A percentile compares a stretch with the other conserved stretches of the same genome.
These are phyloP conservation scores for Torrubiella hemipterigena DNA, from an alignment of 2,329 filamentous ascomycete species.

Conservation along the genomic window DNA sequence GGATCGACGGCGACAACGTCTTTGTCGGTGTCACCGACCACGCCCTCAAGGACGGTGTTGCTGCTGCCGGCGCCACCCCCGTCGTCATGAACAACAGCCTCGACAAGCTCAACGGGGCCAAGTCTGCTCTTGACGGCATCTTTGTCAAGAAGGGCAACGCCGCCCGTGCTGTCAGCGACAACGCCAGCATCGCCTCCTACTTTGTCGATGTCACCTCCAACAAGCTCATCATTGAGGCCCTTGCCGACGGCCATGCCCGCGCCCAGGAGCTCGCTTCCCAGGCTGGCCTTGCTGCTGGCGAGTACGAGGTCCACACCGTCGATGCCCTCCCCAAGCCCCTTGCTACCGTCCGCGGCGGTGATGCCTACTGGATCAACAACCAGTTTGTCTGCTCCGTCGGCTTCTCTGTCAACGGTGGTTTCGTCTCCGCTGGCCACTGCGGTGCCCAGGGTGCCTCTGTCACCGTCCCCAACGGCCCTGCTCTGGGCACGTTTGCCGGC, in stretches of 20 bases:
- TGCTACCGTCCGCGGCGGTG: too few species aligned
- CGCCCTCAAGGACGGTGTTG: constrained; percentile 19
- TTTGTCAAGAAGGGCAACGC: constrained; percentile 17
- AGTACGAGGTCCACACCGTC: too few species aligned
- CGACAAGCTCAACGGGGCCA: constrained; percentile 25
- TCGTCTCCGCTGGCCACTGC: too few species aligned
- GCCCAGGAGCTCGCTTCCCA: constrained; percentile 20
- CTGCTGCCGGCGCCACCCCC: constrained; percentile 20
- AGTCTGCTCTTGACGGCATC: constrained; percentile 26
- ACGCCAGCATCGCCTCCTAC: constrained; percentile 21
- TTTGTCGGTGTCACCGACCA: constrained; percentile 24
- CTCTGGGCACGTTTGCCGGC: too few species aligned
- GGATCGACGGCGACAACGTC: constrained; percentile 21
- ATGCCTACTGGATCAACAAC: too few species aligned
- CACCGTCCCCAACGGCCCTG: too few species aligned
- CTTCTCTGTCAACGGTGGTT: too few species aligned
- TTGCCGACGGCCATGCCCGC: constrained; percentile 18
- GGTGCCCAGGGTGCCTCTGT: too few species aligned
- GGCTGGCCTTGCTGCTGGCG: too few species aligned
- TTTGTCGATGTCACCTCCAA: constrained; percentile 25
- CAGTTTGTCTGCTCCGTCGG: too few species aligned
- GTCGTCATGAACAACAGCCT: constrained; percentile 19
- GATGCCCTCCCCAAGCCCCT: too few species aligned
- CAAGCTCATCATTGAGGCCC: constrained; percentile 25
- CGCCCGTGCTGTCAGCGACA: constrained; percentile 11